Evolutionary conservation across 441 rosid genomes (phyloP).

Genomic region (Croton laevigatus): DNA sequence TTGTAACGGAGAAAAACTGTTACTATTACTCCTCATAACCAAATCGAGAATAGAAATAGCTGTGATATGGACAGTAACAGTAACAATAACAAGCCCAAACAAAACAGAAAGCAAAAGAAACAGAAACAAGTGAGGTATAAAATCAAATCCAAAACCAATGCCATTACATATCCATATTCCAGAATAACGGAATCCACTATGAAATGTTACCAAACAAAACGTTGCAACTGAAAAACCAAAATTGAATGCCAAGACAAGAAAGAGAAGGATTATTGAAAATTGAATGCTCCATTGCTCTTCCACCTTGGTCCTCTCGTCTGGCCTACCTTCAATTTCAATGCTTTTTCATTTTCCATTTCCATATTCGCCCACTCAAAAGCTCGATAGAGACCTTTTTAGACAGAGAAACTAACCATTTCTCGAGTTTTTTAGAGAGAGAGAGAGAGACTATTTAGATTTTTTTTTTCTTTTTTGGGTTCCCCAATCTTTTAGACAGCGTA

Average conservation of each 20-base stretch:
- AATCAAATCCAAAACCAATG: too few species aligned
- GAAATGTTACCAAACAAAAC: background rate
- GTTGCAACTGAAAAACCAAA: background rate
- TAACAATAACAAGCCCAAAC: background rate
- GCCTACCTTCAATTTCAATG: constrained; percentile 10
- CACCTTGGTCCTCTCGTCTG: background rate
- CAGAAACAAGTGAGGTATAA: background rate
- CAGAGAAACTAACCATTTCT: background rate
- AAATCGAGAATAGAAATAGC: background rate
- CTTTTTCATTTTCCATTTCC: background rate
- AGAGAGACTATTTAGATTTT: background rate
- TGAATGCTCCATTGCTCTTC: background rate
- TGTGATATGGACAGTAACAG: background rate
- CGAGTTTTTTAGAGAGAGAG: background rate
- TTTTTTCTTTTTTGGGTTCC: background rate
- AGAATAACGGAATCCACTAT: background rate
- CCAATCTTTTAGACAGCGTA: background rate
- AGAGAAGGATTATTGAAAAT: background rate
- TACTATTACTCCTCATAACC: background rate
- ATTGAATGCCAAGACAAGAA: constrained; percentile 7
- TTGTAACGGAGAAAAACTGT: too few species aligned
- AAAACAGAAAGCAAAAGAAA: background rate
- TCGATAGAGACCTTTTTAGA: constrained; percentile 5
- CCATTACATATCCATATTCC: background rate
- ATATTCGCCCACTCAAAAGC: background rate